Percentiles rank a stretch among this genome's conserved stretches.
Evolutionary conservation across 805 yeast genomes (phyloP).

Genomic region (Myxozyma sirexii): DNA sequence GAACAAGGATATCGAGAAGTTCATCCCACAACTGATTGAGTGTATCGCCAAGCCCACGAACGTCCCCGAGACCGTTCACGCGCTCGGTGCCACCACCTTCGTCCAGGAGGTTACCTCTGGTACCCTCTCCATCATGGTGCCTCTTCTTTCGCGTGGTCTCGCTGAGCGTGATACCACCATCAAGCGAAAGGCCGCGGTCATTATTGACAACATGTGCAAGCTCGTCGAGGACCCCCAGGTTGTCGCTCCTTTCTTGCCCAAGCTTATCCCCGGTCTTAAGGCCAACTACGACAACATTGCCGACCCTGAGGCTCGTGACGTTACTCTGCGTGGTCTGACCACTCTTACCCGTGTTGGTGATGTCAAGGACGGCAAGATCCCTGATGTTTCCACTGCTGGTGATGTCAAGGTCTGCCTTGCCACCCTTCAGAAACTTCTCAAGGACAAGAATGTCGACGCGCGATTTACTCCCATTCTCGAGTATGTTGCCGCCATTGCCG

Average conservation of each 20-base stretch:
- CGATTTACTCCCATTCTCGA: conserved; percentile 78
- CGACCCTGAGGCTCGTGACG: conserved; percentile 99
- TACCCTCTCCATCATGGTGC: conserved; percentile 98
- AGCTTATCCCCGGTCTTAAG: conserved; percentile 94
- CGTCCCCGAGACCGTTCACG: conserved; percentile 98
- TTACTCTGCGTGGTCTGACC: conserved; percentile 93
- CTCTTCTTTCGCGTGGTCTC: conserved; percentile 98
- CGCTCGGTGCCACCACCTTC: conserved; percentile 99
- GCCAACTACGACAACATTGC: conserved; percentile 94
- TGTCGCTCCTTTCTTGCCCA: conserved; percentile 98
- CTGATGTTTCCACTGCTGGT: conserved; percentile 99
- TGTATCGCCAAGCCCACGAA: conserved; percentile 96
- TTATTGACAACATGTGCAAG: conserved; percentile 99
- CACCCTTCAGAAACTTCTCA: conserved; percentile 74
- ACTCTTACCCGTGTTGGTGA: conserved; percentile 99
- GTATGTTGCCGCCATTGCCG: conserved; percentile 95
- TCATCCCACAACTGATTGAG: conserved; percentile 94
- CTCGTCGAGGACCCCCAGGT: conserved; percentile 99
- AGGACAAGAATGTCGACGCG: conserved; percentile 59
- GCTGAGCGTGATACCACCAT: conserved; percentile 99
- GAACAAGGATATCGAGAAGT: conserved; percentile 99
- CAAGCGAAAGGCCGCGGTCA: conserved; percentile 99
- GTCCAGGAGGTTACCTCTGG: conserved; percentile 99
- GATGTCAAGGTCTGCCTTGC: conserved; percentile 83
- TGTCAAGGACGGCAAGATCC: conserved; percentile 84